A percentile compares a stretch with the other conserved stretches of the same genome.
Evolutionary conservation across 805 yeast genomes (phyloP).

Genomic region (Hanseniaspora thailandica): DNA sequence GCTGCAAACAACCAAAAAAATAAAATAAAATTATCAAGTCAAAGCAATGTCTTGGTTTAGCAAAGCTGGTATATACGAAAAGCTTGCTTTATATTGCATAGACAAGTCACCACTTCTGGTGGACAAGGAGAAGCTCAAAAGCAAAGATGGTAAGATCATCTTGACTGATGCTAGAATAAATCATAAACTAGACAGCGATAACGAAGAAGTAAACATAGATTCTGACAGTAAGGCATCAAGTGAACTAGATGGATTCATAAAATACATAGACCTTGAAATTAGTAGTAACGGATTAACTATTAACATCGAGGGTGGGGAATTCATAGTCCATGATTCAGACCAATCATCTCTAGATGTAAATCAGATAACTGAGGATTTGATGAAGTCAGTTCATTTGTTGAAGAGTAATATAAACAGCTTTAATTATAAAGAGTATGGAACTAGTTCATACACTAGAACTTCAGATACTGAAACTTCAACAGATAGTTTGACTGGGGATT

Average conservation of each 20-base stretch:
- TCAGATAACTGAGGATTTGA: constrained; percentile 4
- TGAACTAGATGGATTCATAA: background rate
- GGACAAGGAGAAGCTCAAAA: constrained; percentile 5
- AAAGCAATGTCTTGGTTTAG: constrained; percentile 10
- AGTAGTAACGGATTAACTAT: constrained; percentile 4
- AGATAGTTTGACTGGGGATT: background rate
- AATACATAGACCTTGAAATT: background rate
- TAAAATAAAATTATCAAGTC: background rate
- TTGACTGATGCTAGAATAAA: constrained; percentile 6
- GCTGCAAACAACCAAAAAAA: background rate
- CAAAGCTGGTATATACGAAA: constrained; percentile 11
- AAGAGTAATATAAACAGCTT: background rate
- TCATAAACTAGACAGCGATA: background rate
- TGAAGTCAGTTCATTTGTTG: constrained; percentile 4
- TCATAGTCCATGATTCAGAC: background rate
- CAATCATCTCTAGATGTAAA: background rate
- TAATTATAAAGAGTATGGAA: background rate
- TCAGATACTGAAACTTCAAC: background rate
- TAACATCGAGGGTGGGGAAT: background rate
- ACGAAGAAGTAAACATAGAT: background rate
- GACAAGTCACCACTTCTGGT: constrained; percentile 12
- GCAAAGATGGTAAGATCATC: constrained; percentile 6
- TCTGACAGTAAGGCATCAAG: no score
- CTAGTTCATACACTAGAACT: background rate
- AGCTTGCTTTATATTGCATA: constrained; percentile 8